Evolutionary conservation across 495 filamentous ascomycete species (phyloP).

Genomic region (Aspergillus avenaceus): DNA sequence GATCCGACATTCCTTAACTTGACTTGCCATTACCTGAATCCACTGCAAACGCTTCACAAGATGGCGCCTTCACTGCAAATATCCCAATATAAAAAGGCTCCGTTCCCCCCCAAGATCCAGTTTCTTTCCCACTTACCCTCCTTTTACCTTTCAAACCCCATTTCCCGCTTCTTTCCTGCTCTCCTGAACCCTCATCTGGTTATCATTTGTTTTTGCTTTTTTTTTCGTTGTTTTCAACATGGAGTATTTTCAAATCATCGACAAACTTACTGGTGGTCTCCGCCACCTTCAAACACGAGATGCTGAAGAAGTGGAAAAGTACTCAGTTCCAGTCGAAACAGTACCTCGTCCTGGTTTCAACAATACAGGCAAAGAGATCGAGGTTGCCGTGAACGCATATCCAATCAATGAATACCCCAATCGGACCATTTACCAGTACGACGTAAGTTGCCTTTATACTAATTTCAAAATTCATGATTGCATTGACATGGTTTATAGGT

Average conservation of each 20-base stretch:
- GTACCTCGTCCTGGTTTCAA: constrained; percentile 51
- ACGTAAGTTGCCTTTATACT: constrained; percentile 55
- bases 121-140: constrained; percentile 2
- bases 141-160: neutral
- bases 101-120: constrained; percentile 1
- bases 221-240: constrained; percentile 8
- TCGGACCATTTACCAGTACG: constrained; percentile 70
- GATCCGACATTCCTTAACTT: constrained; percentile 16
- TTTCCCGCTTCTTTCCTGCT: neutral
- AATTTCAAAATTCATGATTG: neutral
- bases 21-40: constrained; percentile 9
- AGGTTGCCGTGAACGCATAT: constrained; percentile 70
- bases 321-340: constrained; percentile 22
- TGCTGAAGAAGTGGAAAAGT: constrained; percentile 26
- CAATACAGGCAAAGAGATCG: constrained; percentile 50
- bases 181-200: neutral
- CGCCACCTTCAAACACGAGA: constrained; percentile 20
- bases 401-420: constrained; percentile 51
- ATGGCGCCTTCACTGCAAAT: constrained; percentile 1
- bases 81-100: constrained; percentile 5
- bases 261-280: constrained; percentile 21
- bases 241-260: constrained; percentile 17
- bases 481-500: constrained; percentile 41
- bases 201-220: neutral
- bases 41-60: constrained; percentile 11